phyloP scores from a whole-genome alignment of 345 rosid species.

The Turritis glabra region DNA sequence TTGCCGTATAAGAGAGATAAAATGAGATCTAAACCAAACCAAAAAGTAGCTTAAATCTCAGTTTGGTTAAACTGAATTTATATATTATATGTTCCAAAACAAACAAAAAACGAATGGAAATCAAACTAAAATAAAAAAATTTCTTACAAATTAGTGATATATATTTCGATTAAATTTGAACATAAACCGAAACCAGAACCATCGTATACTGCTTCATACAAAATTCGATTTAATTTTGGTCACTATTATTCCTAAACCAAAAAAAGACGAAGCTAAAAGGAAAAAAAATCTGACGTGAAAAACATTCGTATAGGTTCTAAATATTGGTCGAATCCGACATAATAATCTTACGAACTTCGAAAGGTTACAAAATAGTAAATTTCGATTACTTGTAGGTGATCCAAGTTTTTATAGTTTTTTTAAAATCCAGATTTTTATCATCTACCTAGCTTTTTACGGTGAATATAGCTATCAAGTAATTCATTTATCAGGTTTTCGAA shows the following conservation, averaged over 20 bases:
- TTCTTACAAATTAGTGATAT: neutral
- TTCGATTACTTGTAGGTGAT: too few relatives aligned
- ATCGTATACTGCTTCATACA: neutral
- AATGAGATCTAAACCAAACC: neutral
- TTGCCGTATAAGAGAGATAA: neutral
- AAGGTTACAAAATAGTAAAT: too few relatives aligned
- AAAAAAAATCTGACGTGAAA: too few relatives aligned
- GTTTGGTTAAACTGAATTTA: neutral
- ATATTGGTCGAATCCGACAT: neutral
- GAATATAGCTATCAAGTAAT: too few relatives aligned
- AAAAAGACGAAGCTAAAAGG: too few relatives aligned
- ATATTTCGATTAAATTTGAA: neutral
- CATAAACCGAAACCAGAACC: neutral
- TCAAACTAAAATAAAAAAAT: neutral
- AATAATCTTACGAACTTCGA: neutral
- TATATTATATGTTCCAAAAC: neutral
- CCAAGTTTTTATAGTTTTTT: too few relatives aligned
- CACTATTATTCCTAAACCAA: neutral
- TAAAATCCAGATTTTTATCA: too few relatives aligned
- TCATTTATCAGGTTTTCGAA: too few relatives aligned
- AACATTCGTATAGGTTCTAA: neutral
- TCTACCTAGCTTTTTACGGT: too few relatives aligned
- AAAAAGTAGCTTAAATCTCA: neutral
- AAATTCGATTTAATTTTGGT: too few relatives aligned
- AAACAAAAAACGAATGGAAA: neutral